Evolutionary conservation across 345 rosid genomes (phyloP).

Genomic region (Lenwebbia sp.): DNA sequence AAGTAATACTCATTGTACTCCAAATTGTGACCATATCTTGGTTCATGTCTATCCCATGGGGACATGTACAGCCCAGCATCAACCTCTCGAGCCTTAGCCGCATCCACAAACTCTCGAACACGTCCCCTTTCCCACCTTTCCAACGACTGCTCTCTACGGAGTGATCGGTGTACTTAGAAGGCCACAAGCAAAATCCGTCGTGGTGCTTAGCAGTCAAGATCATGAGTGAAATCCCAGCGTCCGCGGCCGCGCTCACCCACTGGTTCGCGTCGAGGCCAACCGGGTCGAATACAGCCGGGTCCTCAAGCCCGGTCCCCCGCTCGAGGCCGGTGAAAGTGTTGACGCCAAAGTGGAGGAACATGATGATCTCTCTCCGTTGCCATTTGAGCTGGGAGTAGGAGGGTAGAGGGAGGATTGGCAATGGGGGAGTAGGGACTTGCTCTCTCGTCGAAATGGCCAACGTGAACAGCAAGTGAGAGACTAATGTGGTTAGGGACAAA

Average conservation of each 20-base stretch:
- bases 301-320: constrained; percentile 56
- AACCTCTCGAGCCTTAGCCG: constrained; percentile 24
- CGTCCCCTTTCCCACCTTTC: constrained; percentile 54
- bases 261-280: constrained; percentile 28
- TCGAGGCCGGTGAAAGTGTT: constrained; percentile 70
- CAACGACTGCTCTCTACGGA: constrained; percentile 47
- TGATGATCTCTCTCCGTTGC: constrained; percentile 67
- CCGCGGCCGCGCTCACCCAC: constrained; percentile 43
- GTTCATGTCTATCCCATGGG: constrained; percentile 70
- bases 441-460: not conserved
- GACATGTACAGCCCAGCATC: constrained; percentile 55
- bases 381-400: constrained; percentile 55
- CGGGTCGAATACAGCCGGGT: constrained; percentile 41
- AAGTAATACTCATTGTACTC: constrained; percentile 56
- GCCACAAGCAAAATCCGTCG: constrained; percentile 76
- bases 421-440: constrained; percentile 38
- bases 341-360: constrained; percentile 73
- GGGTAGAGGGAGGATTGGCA: constrained; percentile 56
- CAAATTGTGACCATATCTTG: constrained; percentile 46
- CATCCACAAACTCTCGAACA: constrained; percentile 36
- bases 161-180: constrained; percentile 52
- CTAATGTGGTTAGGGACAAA: not conserved
- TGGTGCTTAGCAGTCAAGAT: constrained; percentile 70
- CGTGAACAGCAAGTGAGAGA: not conserved
- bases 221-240: constrained; percentile 43